Base-by-base conservation (phyloP, 2,329 filamentous ascomycete genomes). In the Aspergillus sp. region DNA sequence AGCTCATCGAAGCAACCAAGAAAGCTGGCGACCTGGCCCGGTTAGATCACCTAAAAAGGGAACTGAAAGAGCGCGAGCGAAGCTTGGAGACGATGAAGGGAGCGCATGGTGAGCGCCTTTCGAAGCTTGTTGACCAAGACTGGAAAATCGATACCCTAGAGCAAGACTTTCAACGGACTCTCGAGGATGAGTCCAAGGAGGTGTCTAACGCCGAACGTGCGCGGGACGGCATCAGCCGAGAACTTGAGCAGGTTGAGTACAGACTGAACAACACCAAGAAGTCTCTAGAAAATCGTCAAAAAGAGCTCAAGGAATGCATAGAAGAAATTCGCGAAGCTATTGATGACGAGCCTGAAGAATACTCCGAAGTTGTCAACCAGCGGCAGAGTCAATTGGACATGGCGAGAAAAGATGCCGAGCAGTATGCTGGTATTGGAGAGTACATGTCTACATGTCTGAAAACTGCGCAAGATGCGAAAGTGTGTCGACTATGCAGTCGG, bases 1-100 rank as follows among this genome's bases (percentile, higher is more conserved):
- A 98, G 70, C 84, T 97, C 37, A 84, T 92, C 8, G 89, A 96
- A 66, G 91, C 89, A 58, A 96, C 90, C 2, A 87, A 88, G 57
- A 84, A 90, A 57, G 91, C 92, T 6, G 86, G 88, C 4, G 92
- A 96, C 61, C 84, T 92, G 39, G 95, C 93, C 12, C 88, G 90
- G 66, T 82, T 99, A 11, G 90, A 96, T 57, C 87, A 90, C 65
- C 82, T 93, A 35, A 92, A 89, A 68, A 93, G 92, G 65, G 90
- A 96, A 68, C 75, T 91, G 27, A 84, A 85, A 62, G 88, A 91
- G 63, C 85, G 88, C 55, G 85, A 90, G 71, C 84, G 85, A 35
- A 90, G 89, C 60, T 79, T 98, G 2, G 84, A 92, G 8, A 95
- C 90, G 0, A 85, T 97, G 77, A 85, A 80, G 61, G 86, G 80